A percentile compares a stretch with the other conserved stretches of the same genome.
phyloP scores from a whole-genome alignment of 139 green algal species.

The Volvox reticuliferus region DNA sequence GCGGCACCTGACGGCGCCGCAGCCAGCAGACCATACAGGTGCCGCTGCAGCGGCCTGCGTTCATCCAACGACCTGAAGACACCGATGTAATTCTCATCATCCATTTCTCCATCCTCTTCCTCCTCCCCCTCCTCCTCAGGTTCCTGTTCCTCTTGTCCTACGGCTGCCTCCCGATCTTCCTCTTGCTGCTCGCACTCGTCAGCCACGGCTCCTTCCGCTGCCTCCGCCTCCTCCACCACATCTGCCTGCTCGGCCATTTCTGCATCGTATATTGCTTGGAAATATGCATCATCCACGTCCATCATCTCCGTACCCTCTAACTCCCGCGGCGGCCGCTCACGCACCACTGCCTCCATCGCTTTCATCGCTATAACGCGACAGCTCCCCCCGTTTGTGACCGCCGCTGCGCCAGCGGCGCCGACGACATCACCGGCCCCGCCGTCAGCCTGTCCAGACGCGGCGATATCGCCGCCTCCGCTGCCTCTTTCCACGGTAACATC shows the following conservation, averaged over 20 bases:
- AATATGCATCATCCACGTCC: not conserved
- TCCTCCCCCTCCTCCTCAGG: not conserved
- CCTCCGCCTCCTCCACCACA: not conserved
- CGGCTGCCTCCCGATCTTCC: not conserved
- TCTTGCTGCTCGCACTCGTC: not conserved
- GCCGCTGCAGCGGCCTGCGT: conserved; percentile 5
- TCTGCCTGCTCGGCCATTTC: not conserved
- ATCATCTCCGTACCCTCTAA: not conserved
- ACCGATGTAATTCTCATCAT: not conserved
- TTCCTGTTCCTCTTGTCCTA: not conserved
- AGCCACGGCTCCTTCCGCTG: too few relatives aligned
- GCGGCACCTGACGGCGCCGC: not conserved
- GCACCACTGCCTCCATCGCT: not conserved
- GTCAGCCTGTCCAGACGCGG: too few relatives aligned
- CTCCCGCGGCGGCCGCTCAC: not conserved
- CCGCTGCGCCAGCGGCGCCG: not conserved
- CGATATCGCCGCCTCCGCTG: not conserved
- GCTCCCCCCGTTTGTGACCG: not conserved
- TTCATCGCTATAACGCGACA: not conserved
- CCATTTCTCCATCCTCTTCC: not conserved
- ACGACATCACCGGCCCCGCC: not conserved
- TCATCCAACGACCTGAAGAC: not conserved
- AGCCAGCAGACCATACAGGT: conserved; percentile 7
- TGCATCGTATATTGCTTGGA: not conserved
- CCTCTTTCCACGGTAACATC: too few relatives aligned